phyloP scores from a whole-genome alignment of 2,329 filamentous ascomycete species.

The Trichoderma semiorbis region DNA sequence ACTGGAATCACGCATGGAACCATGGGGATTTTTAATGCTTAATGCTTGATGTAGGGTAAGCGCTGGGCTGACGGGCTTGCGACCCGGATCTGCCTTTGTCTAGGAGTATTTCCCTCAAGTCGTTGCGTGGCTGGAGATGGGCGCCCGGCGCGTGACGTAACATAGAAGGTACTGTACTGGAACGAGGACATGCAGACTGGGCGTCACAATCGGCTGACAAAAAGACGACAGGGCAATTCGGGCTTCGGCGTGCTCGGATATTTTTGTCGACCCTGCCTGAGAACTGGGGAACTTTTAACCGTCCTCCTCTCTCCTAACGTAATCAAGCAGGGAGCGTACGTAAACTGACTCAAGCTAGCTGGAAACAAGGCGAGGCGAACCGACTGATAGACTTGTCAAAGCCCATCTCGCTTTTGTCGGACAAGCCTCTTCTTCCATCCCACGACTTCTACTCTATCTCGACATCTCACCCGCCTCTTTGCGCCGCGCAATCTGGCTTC shows the following conservation, averaged over 20 bases:
- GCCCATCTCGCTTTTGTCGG: background rate
- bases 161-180: background rate
- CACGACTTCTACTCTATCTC: background rate
- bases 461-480: background rate
- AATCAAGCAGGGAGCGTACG: slow-evolving; percentile 16
- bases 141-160: slow-evolving; percentile 11
- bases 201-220: slow-evolving; percentile 8
- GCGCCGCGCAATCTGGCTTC: slow-evolving; percentile 3
- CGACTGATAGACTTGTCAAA: slow-evolving; percentile 6
- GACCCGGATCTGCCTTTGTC: background rate
- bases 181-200: background rate
- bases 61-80: slow-evolving; percentile 5
- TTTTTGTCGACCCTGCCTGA: background rate
- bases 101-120: slow-evolving; percentile 11
- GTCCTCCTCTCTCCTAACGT: slow-evolving; percentile 13
- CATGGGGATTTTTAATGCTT: background rate
- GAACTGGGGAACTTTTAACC: background rate
- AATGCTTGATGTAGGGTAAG: slow-evolving; percentile 7
- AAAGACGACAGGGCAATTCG: background rate
- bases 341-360: slow-evolving; percentile 13
- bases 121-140: slow-evolving; percentile 10
- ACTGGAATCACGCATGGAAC: slow-evolving; percentile 1
- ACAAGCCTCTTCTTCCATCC: background rate
- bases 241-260: slow-evolving; percentile 4
- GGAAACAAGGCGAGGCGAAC: slow-evolving; percentile 3